Percentiles rank a stretch among this genome's conserved stretches.
Conservation (phyloP, 2,329 filamentous ascomycete genomes). For the Curvularia lunata region DNA sequence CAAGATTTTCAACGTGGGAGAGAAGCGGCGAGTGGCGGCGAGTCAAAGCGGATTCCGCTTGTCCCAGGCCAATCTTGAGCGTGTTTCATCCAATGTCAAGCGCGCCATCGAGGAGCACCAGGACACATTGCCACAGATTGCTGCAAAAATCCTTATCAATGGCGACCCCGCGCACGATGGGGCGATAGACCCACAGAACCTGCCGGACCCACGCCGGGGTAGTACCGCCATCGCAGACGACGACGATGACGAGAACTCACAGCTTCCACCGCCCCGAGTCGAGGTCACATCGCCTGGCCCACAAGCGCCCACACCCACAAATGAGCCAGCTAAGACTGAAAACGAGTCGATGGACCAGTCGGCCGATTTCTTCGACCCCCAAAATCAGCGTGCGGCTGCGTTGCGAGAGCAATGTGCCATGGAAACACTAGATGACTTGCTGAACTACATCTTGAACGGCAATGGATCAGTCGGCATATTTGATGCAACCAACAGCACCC, state of each 20-base stretch:
- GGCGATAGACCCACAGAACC: conserved; percentile 41
- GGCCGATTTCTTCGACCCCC: conserved; percentile 91
- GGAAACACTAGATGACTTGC: conserved; percentile 87
- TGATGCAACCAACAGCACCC: conserved; percentile 96
- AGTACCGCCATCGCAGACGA: conserved; percentile 33
- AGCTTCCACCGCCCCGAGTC: conserved; percentile 36
- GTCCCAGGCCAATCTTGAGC: conserved; percentile 41
- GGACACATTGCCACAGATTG: conserved; percentile 47
- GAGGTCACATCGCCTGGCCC: conserved; percentile 46
- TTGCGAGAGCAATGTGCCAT: conserved; percentile 91
- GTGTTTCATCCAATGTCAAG: conserved; percentile 32
- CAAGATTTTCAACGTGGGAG: conserved; percentile 95
- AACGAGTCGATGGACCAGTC: conserved; percentile 78
- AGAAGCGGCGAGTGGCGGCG: conserved; percentile 81
- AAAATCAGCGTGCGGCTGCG: conserved; percentile 80
- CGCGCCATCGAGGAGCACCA: conserved; percentile 36
- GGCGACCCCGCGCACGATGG: conserved; percentile 55
- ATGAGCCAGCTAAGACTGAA: conserved; percentile 35
- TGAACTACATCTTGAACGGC: conserved; percentile 83
- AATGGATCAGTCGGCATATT: conserved; percentile 93
- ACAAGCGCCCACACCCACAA: conserved; percentile 28
- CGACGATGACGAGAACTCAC: conserved; percentile 3
- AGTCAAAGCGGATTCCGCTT: conserved; percentile 59
- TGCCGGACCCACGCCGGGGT: conserved; percentile 37
- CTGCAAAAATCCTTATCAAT: conserved; percentile 65